Evolutionary conservation across 148 eudicot genomes (phyloP).

Genomic region (Nyssa sinensis): DNA sequence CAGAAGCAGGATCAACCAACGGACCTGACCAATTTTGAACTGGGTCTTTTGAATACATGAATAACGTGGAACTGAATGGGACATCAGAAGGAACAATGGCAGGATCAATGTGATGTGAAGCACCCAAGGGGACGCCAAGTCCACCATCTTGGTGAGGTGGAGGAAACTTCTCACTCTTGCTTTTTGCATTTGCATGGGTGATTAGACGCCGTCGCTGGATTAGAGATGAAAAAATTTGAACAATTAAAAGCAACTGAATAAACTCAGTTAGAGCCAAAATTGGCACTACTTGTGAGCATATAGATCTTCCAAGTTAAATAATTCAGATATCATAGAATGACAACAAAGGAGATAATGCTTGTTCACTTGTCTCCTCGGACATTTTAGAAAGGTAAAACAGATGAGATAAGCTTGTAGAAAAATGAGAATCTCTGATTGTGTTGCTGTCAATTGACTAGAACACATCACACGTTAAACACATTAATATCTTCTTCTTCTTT

Average conservation of each 20-base stretch:
- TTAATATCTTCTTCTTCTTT: too few relatives aligned
- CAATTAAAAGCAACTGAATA: neutral
- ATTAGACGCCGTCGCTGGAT: slow-evolving; percentile 87
- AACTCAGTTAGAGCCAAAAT: neutral
- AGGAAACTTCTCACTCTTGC: slow-evolving; percentile 98
- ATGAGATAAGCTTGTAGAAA: neutral
- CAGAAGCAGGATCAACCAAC: slow-evolving; percentile 65
- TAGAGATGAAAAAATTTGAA: slow-evolving; percentile 8
- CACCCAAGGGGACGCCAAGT: slow-evolving; percentile 81
- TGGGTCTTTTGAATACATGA: slow-evolving; percentile 61
- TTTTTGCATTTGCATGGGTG: slow-evolving; percentile 90
- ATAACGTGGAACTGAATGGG: slow-evolving; percentile 71
- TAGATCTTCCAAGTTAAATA: neutral
- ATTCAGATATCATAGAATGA: neutral
- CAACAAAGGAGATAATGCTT: neutral
- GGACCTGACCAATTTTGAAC: slow-evolving; percentile 94
- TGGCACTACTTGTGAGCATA: neutral
- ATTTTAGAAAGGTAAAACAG: neutral
- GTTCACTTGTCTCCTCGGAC: neutral
- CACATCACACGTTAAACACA: too few relatives aligned
- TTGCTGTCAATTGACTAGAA: neutral
- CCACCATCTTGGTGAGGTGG: slow-evolving; percentile 99
- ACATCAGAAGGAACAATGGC: slow-evolving; percentile 67
- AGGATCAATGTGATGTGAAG: slow-evolving; percentile 92
- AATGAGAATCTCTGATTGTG: neutral